phyloP scores from a whole-genome alignment of 108 stramenopile genomes.

The Nitzschia inconspicua region DNA sequence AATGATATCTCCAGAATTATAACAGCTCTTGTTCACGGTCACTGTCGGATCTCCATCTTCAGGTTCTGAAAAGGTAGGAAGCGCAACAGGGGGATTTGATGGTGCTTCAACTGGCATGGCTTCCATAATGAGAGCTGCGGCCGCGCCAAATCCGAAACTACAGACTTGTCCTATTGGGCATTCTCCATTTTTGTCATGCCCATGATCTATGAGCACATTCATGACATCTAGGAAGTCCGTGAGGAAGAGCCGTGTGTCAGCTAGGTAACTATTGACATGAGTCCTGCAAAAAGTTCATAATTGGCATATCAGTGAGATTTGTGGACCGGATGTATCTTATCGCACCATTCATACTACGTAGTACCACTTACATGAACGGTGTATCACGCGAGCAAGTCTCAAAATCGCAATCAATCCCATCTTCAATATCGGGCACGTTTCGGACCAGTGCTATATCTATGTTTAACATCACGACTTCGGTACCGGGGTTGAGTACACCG shows the following conservation, averaged over 20 bases:
- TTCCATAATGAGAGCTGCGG: background rate
- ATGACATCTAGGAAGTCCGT: constrained; percentile 29
- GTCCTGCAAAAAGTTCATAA: no score
- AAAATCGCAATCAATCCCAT: constrained; percentile 23
- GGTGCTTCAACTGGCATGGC: background rate
- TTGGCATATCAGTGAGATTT: no score
- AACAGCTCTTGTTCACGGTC: constrained; percentile 1
- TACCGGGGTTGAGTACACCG: background rate
- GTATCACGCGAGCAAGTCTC: constrained; percentile 9
- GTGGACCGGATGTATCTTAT: background rate
- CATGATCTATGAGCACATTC: constrained; percentile 24
- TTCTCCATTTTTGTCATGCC: constrained; percentile 3
- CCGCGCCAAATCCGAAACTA: background rate
- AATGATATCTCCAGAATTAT: constrained; percentile 1
- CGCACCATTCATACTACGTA: background rate
- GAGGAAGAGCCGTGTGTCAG: constrained; percentile 5
- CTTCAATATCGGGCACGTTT: constrained; percentile 13
- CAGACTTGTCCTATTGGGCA: constrained; percentile 1
- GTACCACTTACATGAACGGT: constrained; percentile 34
- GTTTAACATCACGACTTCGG: constrained; percentile 26
- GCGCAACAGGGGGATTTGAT: background rate
- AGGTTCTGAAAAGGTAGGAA: no score
- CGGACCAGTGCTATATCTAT: constrained; percentile 37
- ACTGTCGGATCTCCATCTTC: background rate
- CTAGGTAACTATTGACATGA: constrained; percentile 9